Evolutionary conservation across 2,329 filamentous ascomycete species (phyloP).

Genomic region (Sporothrix globosa): DNA sequence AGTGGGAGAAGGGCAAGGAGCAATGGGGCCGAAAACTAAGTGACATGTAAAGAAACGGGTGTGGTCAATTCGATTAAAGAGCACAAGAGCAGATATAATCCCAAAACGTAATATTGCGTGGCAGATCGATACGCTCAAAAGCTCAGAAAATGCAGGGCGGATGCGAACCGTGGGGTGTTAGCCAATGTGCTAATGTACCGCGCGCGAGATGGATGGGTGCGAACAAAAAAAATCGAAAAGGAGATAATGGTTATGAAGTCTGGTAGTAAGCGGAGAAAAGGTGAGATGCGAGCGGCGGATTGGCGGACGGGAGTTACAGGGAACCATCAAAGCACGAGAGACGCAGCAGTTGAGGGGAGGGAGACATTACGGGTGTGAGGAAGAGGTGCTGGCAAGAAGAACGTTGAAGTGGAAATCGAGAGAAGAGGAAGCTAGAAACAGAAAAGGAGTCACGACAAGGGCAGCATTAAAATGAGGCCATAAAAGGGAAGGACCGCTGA

Average conservation of each 20-base stretch:
- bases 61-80: constrained; percentile 14
- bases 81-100: constrained; percentile 5
- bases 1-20: neutral
- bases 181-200: constrained; percentile 18
- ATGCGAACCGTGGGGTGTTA: constrained; percentile 21
- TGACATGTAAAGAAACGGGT: neutral
- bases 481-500: neutral
- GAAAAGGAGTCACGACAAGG: no score
- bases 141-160: constrained; percentile 18
- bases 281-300: neutral
- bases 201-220: constrained; percentile 18
- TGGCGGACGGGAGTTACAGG: constrained; percentile 21
- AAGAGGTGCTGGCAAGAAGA: neutral
- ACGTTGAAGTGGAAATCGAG: neutral
- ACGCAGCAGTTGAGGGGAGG: neutral
- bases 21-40: constrained; percentile 4
- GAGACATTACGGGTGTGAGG: no score
- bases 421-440: no score
- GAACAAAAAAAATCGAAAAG: neutral
- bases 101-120: constrained; percentile 4
- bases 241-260: neutral
- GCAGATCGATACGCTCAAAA: constrained; percentile 24
- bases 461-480: no score
- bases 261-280: constrained; percentile 13
- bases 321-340: neutral